Base-by-base conservation (phyloP, 1,139 yeast species). In the Magnusiomyces tetraspermus region DNA sequence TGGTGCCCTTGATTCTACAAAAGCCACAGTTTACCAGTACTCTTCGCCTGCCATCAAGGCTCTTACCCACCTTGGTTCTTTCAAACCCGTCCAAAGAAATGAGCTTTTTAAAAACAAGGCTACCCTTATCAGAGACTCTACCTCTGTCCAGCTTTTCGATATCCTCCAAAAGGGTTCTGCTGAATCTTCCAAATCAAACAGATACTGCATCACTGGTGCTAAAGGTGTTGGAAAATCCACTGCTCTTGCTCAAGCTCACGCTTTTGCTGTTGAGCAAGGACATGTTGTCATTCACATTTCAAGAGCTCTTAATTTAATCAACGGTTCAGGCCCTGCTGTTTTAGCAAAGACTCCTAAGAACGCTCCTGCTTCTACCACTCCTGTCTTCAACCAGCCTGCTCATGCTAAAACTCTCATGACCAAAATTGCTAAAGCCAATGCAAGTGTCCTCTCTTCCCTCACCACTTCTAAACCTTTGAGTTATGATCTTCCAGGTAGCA, bases 161-260 rank as follows among this genome's bases (percentile, higher is more conserved):
- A 59, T 74, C 10, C 60, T 70, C 23, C 49, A 61, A n/a, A 55
- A 60, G 4, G 62, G 62, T 6, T 36, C 48, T 10, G 46, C 54
- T 5, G 46, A 66, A 1, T 51, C 68, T 0, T 72, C 79, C 1
- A 61, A 64, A 19, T 61, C 68, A 13, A 84, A 82, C 64, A 74
- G 85, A 62, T 60, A 76, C 43, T 72, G 85, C 49, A 60, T 90
- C 23, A 68, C 79, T 33, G 97, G 97, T 44, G 81, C 76, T 54
- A 71, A 79, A 49, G 96, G 96, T 48, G 76, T 78, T 11, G 97
- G 97, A 11, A 90, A 90, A 70, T 78, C 92, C 2, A 79, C 89
- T 0, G 67, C 84, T 42, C 62, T 90, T 50, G 71, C 92, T 0
- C 96, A 90, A 66, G 75, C 83, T 1, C 84, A 85, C 53, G 83